Conservation (phyloP, 805 yeast genomes). For the Torulaspora gathmanii region DNA sequence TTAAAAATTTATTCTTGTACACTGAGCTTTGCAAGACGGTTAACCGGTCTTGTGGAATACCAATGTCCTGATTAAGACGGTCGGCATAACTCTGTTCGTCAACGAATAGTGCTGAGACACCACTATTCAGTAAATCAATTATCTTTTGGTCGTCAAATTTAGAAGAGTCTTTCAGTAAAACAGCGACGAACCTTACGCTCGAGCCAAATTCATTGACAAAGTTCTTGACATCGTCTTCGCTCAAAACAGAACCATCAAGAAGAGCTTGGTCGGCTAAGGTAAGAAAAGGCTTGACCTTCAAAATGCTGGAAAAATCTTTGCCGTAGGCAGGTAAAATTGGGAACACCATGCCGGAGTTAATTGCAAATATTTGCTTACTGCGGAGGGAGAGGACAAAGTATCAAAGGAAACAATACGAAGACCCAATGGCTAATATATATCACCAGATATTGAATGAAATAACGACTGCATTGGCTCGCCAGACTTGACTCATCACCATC, state of each 20-base stretch:
- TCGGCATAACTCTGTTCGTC: conserved; percentile 26
- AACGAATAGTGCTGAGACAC: conserved; percentile 48
- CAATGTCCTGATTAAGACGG: conserved; percentile 38
- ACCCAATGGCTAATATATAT: conserved; percentile 1
- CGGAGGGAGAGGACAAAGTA: neutral
- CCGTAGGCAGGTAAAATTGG: conserved; percentile 39
- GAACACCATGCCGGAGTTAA: conserved; percentile 32
- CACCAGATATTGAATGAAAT: neutral
- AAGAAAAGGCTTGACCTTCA: conserved; percentile 22
- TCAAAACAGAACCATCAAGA: conserved; percentile 23
- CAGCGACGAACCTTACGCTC: conserved; percentile 26
- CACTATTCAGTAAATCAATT: conserved; percentile 55
- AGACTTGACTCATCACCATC: conserved; percentile 3
- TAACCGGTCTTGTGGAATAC: conserved; percentile 50
- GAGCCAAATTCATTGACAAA: conserved; percentile 15
- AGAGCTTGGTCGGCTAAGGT: conserved; percentile 28
- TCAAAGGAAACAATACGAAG: neutral
- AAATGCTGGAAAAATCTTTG: conserved; percentile 11
- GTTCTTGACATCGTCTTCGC: conserved; percentile 15
- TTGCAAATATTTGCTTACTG: neutral
- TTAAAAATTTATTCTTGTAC: conserved; percentile 19
- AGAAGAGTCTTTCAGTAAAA: conserved; percentile 21
- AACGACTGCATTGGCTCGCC: neutral
- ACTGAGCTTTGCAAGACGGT: conserved; percentile 27
- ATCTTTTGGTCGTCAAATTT: conserved; percentile 40